Evolutionary conservation across 2,329 filamentous ascomycete genomes (phyloP).

Genomic region (Hypoxylon sp.): DNA sequence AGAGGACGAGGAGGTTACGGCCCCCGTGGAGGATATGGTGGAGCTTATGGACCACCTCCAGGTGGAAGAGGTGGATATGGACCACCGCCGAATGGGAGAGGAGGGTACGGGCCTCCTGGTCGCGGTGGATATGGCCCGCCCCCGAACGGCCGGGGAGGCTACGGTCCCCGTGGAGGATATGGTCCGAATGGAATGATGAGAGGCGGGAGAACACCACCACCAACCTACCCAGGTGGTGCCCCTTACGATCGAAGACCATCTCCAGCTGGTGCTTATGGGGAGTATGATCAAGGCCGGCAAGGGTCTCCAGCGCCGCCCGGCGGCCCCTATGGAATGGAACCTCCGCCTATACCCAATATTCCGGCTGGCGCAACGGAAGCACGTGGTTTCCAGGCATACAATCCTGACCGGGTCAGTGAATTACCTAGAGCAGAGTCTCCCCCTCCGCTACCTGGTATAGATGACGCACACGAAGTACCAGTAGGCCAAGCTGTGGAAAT

Average conservation of each 20-base stretch:
- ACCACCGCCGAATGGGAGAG: conserved; percentile 61
- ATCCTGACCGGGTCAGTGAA: conserved; percentile 59
- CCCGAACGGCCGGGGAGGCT: conserved; percentile 55
- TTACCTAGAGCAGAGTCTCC: conserved; percentile 75
- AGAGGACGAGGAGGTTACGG: conserved; percentile 68
- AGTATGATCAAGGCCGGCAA: conserved; percentile 53
- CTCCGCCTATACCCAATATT: conserved; percentile 56
- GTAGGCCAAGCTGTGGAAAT: conserved; percentile 83
- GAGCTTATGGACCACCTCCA: conserved; percentile 60
- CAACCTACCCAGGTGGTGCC: conserved; percentile 61
- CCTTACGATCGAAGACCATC: conserved; percentile 56
- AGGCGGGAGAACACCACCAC: conserved; percentile 60
- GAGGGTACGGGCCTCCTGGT: conserved; percentile 65
- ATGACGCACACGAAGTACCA: conserved; percentile 53
- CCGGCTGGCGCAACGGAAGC: conserved; percentile 52
- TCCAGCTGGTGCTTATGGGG: conserved; percentile 49
- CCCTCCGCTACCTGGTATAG: conserved; percentile 69
- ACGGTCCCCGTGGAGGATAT: conserved; percentile 53
- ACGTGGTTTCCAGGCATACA: conserved; percentile 61
- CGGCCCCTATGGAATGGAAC: conserved; percentile 57
- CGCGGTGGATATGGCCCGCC: conserved; percentile 62
- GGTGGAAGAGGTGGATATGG: conserved; percentile 57
- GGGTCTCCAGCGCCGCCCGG: conserved; percentile 58
- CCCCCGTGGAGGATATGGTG: conserved; percentile 57
- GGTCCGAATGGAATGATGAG: conserved; percentile 55